Evolutionary conservation across 768 basidiomycete species (phyloP).

Genomic region (Kondoa subrosea): DNA sequence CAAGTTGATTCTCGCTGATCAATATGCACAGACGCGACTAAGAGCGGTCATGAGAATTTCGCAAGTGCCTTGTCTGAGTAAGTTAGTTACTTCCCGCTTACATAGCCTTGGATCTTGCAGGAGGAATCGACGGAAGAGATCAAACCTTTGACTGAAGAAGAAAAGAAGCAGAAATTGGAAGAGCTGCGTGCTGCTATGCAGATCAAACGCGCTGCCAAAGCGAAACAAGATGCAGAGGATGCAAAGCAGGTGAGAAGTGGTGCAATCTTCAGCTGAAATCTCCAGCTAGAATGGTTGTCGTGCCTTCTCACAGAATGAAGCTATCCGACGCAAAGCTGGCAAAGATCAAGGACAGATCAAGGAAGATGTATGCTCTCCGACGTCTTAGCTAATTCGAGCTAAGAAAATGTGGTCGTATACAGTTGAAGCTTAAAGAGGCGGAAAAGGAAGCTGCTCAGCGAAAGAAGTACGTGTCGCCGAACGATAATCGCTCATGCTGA

Average conservation of each 20-base stretch:
- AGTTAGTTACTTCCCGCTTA: neutral
- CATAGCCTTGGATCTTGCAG: neutral
- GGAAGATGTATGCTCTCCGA: slow-evolving; percentile 38
- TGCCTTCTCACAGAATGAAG: slow-evolving; percentile 47
- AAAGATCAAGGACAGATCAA: slow-evolving; percentile 65
- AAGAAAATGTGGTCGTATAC: neutral
- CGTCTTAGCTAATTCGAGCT: neutral
- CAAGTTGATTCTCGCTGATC: neutral
- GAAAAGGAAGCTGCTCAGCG: slow-evolving; percentile 55
- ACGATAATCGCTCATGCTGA: neutral
- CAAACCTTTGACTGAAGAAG: slow-evolving; percentile 86
- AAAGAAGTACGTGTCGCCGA: slow-evolving; percentile 45
- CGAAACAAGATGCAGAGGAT: slow-evolving; percentile 56
- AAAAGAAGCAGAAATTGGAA: slow-evolving; percentile 61
- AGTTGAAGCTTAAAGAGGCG: slow-evolving; percentile 42
- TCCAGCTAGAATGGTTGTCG: no score
- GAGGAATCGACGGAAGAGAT: slow-evolving; percentile 90
- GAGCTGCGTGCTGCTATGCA: slow-evolving; percentile 60
- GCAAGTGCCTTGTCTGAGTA: slow-evolving; percentile 28
- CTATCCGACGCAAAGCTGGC: slow-evolving; percentile 65
- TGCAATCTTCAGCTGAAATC: no score
- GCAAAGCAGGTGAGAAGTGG: slow-evolving; percentile 23
- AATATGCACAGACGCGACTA: slow-evolving; percentile 3
- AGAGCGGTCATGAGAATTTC: slow-evolving; percentile 69
- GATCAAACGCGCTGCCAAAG: slow-evolving; percentile 57